Evolutionary conservation across 768 basidiomycete species (phyloP).

Genomic region (Boletus eberwhitei): DNA sequence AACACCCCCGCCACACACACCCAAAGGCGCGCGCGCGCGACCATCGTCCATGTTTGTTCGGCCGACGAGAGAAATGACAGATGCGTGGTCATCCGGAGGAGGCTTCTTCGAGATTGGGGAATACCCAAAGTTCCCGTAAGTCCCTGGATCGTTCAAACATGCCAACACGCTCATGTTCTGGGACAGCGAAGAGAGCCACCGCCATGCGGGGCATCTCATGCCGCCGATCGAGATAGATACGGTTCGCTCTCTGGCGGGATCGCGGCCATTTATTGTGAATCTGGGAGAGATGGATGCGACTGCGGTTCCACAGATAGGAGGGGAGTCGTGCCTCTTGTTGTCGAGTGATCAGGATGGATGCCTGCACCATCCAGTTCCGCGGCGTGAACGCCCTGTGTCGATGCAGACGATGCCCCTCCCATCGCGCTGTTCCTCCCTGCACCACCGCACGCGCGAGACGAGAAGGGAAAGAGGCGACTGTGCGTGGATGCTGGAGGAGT

Average conservation of each 20-base stretch:
- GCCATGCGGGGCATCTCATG: background rate
- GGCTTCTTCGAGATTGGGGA: background rate
- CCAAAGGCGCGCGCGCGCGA: constrained; percentile 1
- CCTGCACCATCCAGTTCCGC: constrained; percentile 19
- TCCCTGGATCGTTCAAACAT: background rate
- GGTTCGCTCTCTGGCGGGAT: constrained; percentile 38
- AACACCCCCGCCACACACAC: background rate
- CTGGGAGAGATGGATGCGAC: constrained; percentile 29
- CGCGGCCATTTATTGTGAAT: constrained; percentile 45
- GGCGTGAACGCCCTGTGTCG: constrained; percentile 31
- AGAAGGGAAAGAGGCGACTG: constrained; percentile 32
- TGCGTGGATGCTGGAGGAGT: constrained; percentile 42
- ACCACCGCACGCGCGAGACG: constrained; percentile 15
- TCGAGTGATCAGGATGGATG: constrained; percentile 31
- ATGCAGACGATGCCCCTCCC: constrained; percentile 32
- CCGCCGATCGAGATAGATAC: constrained; percentile 33
- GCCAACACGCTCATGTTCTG: background rate
- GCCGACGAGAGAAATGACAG: constrained; percentile 8
- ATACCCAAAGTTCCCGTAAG: constrained; percentile 14
- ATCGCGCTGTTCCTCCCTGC: constrained; percentile 30
- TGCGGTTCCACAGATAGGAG: constrained; percentile 28
- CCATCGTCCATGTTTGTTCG: constrained; percentile 17
- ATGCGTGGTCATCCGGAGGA: constrained; percentile 5
- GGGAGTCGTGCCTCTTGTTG: constrained; percentile 44
- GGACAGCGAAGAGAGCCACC: constrained; percentile 8